Conservation (phyloP, 2,329 filamentous ascomycete genomes). For the Sporothrix brasiliensis region DNA sequence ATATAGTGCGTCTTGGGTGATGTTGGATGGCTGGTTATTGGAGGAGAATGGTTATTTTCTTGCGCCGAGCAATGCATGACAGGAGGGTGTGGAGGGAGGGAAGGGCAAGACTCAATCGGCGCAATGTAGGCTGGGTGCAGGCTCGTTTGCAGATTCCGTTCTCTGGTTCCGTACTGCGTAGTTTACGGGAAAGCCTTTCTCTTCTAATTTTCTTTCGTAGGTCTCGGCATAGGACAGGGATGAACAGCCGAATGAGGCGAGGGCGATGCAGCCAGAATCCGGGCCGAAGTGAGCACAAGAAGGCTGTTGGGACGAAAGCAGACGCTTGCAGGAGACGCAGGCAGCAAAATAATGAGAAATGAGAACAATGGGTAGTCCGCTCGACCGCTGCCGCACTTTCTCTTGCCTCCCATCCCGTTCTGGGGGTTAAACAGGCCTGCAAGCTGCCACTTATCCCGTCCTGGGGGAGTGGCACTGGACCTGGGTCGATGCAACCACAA, state of each 20-base stretch:
- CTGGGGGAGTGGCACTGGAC: background rate
- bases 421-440: background rate
- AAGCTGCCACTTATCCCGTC: background rate
- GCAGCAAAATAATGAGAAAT: background rate
- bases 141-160: background rate
- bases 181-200: background rate
- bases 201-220: background rate
- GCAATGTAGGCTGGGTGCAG: background rate
- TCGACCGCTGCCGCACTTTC: conserved; percentile 1
- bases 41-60: background rate
- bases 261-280: background rate
- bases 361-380: background rate
- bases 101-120: background rate
- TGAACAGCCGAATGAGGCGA: background rate
- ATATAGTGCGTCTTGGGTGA: background rate
- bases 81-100: too few relatives aligned
- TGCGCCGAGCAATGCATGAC: background rate
- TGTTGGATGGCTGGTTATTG: background rate
- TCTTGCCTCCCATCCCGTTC: background rate
- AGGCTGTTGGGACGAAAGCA: conserved; percentile 1
- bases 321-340: background rate
- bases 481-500: conserved; percentile 10
- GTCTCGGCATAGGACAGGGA: background rate
- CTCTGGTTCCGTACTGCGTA: background rate
- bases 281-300: conserved; percentile 4